Evolutionary conservation across 768 basidiomycete species (phyloP), one percentile per base, ranked within the genome.

Genomic region (Phlegmacium glaucopus): DNA sequence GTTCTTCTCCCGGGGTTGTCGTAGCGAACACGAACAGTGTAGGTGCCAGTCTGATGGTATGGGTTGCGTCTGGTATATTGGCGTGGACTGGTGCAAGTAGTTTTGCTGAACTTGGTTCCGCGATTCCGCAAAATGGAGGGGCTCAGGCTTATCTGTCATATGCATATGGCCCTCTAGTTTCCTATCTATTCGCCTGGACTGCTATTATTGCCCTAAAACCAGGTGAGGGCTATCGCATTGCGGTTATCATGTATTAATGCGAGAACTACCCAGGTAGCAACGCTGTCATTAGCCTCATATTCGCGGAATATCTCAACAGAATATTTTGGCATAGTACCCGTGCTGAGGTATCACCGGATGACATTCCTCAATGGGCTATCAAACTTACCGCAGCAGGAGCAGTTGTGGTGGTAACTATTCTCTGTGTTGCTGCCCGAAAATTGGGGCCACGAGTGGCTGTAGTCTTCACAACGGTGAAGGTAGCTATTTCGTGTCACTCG

Each of bases 81-180:
- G 90, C 81, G 6, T 97, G 94, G 95, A 96, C 95, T 3, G 95
- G 95, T 15, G 93, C 92, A 22, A 93, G 90, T 64, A 93, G 90
- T 61, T 96, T 85, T 62, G 92, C 92, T 8, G 93, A 96, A 65
- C 73, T 96, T 48, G 95, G 94, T 43, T 85, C 85, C 36, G 87
- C 88, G 32, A 90, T 95, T 61, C 92, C 92, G 12, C 67, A 90
- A 47, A 82, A 82, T 55, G 81, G 80, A 34, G 82, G 82, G 37
- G 78, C 80, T 7, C 87, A 89, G 58, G 77, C 93, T 12, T 96
- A 96, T 64, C 79, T 96, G 17, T 82, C 84, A 17, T 94, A 94
- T 60, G 81, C 93, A 32, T 96, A 90, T 60, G 90, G 88, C 1
- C 90, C 90, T 18, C 74, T 91, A 13, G 71, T 86, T 32, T 91